Evolutionary conservation across 2,329 filamentous ascomycete genomes (phyloP), one percentile per base, ranked within the genome.

Genomic region (Fusarium nanum): DNA sequence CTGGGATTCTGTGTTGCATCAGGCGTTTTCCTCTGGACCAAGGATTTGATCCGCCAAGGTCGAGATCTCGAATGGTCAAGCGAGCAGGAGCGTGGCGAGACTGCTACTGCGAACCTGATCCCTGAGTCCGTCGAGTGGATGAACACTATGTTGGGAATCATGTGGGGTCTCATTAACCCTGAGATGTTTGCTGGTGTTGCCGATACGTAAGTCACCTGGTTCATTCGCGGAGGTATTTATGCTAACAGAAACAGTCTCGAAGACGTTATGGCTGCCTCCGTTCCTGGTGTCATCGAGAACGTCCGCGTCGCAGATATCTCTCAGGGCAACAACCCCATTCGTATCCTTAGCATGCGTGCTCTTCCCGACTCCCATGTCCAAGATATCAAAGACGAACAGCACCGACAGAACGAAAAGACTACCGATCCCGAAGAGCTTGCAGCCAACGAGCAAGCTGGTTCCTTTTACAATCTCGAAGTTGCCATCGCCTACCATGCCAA

Each of bases 61-160:
- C 84, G 93, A 34, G 92, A 94, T 63, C 85, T 91, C 45, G 95
- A 98, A 78, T 98, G 95, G 95, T 87, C 90, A 7, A 93, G 91
- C 67, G 95, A 98, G 79, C 90, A 94, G 81, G 88, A 91, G 57
- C 89, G 95, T 62, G 95, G 95, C 6, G 87, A 96, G 81, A 94
- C 90, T 79, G 93, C 95, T 2, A 93, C 92, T 4, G 90, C 91
- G 30, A 98, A 98, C 75, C 83, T 98, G 28, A 91, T 98, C 9
- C 95, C 95, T 0, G 95, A 98, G 81, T 97, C 93, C 1, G 94
- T 97, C 9, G 92, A 94, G 67, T 98, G 96, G 96, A 91, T 99
- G 87, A 99, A 99, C 78, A 94, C 93, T 0, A 88, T 96, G 53
- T 81, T 98, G 6, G 88, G 88, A 3, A 88, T 97, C 44, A 86